phyloP scores from a whole-genome alignment of 2,329 filamentous ascomycete genomes.

The Penicillium carneum region DNA sequence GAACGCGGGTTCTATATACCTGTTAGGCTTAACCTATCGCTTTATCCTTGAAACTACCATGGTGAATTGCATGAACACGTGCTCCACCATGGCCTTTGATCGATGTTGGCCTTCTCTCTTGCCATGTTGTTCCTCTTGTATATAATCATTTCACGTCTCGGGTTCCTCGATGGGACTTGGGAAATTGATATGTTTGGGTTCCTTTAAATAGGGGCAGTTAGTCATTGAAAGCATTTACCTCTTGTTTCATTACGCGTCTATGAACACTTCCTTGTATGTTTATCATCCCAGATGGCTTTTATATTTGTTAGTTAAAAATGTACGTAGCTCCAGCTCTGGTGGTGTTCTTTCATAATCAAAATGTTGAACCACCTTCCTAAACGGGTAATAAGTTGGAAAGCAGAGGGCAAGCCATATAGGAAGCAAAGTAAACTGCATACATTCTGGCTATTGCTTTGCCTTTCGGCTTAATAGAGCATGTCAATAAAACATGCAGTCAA shows the following conservation, averaged over 20 bases:
- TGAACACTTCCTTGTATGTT: not conserved
- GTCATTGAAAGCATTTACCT: conserved; percentile 19
- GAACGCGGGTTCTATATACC: not conserved
- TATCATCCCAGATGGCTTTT: not conserved
- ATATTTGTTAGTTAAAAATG: not conserved
- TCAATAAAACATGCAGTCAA: not conserved
- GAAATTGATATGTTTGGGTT: conserved; percentile 15
- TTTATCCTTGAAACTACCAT: not conserved
- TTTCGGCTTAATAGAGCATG: not conserved
- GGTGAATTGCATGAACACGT: not conserved
- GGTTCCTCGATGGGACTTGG: conserved; percentile 8
- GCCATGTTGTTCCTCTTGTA: conserved; percentile 19
- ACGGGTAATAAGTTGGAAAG: not conserved
- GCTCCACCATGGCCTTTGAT: conserved; percentile 1
- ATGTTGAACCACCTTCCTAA: not conserved
- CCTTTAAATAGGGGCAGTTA: conserved; percentile 18
- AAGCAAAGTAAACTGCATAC: not conserved
- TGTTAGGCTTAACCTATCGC: not conserved
- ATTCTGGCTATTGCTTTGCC: too few species aligned
- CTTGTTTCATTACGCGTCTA: conserved; percentile 1
- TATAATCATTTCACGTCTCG: conserved; percentile 20
- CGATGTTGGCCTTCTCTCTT: not conserved
- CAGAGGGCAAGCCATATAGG: not conserved
- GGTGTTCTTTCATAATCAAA: not conserved
- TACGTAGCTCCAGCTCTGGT: not conserved